Conservation (phyloP, 129 eudicot genomes). For the Scalesia atractyloides region DNA sequence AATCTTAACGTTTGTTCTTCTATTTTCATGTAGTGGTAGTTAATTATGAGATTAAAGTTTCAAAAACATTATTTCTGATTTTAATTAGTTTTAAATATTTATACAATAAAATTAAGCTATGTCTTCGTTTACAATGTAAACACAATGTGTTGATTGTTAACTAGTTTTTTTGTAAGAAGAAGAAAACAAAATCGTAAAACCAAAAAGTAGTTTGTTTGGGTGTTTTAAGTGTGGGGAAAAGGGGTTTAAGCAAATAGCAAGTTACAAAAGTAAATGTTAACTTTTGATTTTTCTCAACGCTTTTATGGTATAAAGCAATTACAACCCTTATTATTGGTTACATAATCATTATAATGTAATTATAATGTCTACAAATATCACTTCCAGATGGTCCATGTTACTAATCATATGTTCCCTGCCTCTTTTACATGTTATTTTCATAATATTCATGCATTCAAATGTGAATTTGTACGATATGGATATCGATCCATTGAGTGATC, state of each 20-base stretch:
- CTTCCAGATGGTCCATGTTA: conserved; percentile 44
- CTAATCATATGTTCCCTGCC: conserved; percentile 32
- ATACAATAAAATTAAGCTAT: not conserved
- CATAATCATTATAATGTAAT: conserved; percentile 34
- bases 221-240: conserved; percentile 35
- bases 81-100: not conserved
- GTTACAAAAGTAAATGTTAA: conserved; percentile 42
- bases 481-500: not conserved
- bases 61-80: not conserved
- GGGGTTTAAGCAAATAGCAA: conserved; percentile 23
- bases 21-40: too few relatives aligned
- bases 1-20: not conserved
- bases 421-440: conserved; percentile 26
- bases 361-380: conserved; percentile 44
- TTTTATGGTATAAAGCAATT: conserved; percentile 38
- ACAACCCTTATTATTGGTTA: conserved; percentile 45
- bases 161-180: conserved; percentile 31
- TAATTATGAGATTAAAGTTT: not conserved
- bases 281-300: conserved; percentile 41
- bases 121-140: not conserved
- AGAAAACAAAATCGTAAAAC: conserved; percentile 31
- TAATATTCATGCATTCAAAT: conserved; percentile 13
- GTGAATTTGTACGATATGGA: not conserved
- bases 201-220: conserved; percentile 33
- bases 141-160: not conserved